phyloP scores from a whole-genome alignment of 2,329 filamentous ascomycete genomes.

The Penicillium sp. region DNA sequence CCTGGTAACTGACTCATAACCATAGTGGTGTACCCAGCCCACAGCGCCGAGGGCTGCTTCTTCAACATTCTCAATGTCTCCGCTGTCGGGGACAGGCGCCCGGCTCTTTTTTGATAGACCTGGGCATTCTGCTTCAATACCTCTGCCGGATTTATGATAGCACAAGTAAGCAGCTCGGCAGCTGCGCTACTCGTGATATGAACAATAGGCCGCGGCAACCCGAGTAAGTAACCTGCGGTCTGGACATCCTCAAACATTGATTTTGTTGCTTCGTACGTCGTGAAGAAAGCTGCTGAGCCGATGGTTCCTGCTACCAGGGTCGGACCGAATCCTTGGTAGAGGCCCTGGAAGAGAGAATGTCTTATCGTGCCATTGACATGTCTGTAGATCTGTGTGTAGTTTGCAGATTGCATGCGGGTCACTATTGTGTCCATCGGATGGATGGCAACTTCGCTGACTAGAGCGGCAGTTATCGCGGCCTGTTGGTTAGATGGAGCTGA shows the following conservation, averaged over 20 bases:
- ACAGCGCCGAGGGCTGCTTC: slow-evolving; percentile 1
- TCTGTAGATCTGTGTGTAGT: slow-evolving; percentile 8
- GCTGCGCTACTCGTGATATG: slow-evolving; percentile 8
- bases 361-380: slow-evolving; percentile 5
- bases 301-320: slow-evolving; percentile 4
- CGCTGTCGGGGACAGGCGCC: background rate
- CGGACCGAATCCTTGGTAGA: slow-evolving; percentile 15
- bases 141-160: slow-evolving; percentile 11
- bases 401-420: slow-evolving; percentile 13
- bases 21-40: slow-evolving; percentile 9
- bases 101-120: background rate
- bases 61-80: slow-evolving; percentile 4
- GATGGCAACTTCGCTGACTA: slow-evolving; percentile 11
- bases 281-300: slow-evolving; percentile 5
- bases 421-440: slow-evolving; percentile 15
- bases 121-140: slow-evolving; percentile 16
- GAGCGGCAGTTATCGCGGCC: slow-evolving; percentile 10
- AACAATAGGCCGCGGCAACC: slow-evolving; percentile 1
- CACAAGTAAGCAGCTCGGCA: slow-evolving; percentile 7
- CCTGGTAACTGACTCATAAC: slow-evolving; percentile 10
- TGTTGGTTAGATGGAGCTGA: background rate
- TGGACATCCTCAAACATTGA: slow-evolving; percentile 3
- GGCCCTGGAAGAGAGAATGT: slow-evolving; percentile 5
- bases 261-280: slow-evolving; percentile 13
- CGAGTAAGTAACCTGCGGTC: slow-evolving; percentile 2